These are phyloP conservation scores for Trichosanthes cucumerina DNA, from an alignment of 306 rosid genomes.

Conservation along the genomic window DNA sequence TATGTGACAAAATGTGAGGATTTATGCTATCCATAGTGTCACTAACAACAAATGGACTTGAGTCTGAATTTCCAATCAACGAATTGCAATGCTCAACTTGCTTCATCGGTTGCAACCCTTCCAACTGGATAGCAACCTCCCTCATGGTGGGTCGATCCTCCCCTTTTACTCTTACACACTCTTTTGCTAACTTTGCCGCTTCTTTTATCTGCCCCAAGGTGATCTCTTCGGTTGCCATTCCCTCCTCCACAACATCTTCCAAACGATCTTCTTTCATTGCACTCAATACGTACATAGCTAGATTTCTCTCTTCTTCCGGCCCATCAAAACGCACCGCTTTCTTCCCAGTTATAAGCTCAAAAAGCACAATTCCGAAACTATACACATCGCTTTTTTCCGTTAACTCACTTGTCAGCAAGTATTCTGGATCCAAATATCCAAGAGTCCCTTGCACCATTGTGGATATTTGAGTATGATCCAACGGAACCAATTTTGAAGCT, in stretches of 20 bases:
- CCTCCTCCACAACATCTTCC: conserved; percentile 24
- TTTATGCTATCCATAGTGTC: not conserved
- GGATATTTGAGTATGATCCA: conserved; percentile 19
- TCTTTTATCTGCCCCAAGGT: conserved; percentile 29
- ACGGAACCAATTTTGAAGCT: conserved; percentile 28
- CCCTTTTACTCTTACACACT: conserved; percentile 25
- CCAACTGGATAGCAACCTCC: conserved; percentile 37
- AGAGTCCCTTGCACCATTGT: conserved; percentile 43
- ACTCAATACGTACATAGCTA: conserved; percentile 22
- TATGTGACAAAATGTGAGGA: not conserved
- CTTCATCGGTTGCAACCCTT: conserved; percentile 17
- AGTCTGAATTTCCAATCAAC: not conserved
- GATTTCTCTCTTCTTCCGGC: conserved; percentile 15
- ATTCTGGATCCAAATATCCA: conserved; percentile 38
- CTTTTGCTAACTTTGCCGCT: conserved; percentile 19
- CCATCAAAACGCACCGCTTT: conserved; percentile 15
- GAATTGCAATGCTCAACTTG: conserved; percentile 1
- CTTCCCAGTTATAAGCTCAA: conserved; percentile 37
- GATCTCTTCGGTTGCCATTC: conserved; percentile 6
- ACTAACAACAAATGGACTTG: not conserved
- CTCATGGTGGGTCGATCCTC: conserved; percentile 49
- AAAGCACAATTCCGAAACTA: conserved; percentile 39
- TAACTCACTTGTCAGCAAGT: conserved; percentile 20
- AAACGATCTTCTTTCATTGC: conserved; percentile 26
- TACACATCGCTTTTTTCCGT: conserved; percentile 40